phyloP scores from a whole-genome alignment of 1,139 yeast species.

The Arxiozyma heterogenica region DNA sequence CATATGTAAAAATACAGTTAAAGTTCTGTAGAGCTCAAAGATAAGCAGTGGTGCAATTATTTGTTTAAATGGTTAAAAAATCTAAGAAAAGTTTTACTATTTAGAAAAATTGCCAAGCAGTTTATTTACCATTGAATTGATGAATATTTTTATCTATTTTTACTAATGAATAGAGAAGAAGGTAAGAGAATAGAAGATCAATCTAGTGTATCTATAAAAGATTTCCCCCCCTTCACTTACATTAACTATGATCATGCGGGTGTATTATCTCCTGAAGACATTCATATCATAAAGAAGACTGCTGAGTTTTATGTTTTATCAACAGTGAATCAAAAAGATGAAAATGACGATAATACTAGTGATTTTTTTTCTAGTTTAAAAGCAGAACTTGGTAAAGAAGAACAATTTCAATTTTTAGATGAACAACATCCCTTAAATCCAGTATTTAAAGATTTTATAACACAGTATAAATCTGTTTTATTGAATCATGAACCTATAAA shows the following conservation, averaged over 20 bases:
- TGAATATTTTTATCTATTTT: neutral
- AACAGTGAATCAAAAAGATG: neutral
- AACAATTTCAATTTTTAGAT: conserved; percentile 63
- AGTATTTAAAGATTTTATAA: conserved; percentile 42
- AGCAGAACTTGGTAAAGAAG: conserved; percentile 35
- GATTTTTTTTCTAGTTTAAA: conserved; percentile 33
- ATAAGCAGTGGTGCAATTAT: neutral
- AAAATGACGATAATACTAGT: conserved; percentile 36
- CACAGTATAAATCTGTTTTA: conserved; percentile 42
- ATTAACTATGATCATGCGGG: conserved; percentile 40
- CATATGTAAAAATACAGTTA: too few relatives aligned
- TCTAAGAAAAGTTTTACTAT: too few relatives aligned
- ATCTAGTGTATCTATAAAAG: neutral
- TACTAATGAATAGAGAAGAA: neutral
- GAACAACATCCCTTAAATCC: conserved; percentile 51
- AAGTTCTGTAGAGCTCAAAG: neutral
- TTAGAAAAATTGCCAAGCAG: neutral
- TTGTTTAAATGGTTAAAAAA: neutral
- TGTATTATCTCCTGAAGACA: conserved; percentile 48
- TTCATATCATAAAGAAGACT: conserved; percentile 59
- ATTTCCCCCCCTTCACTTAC: conserved; percentile 35
- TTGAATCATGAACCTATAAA: neutral
- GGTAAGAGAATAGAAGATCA: neutral
- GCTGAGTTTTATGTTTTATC: conserved; percentile 53
- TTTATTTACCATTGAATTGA: neutral